Evolutionary conservation across 192 early-diverging fungal genomes (phyloP).

Genomic region (Gryganskiella cystojenkinii): DNA sequence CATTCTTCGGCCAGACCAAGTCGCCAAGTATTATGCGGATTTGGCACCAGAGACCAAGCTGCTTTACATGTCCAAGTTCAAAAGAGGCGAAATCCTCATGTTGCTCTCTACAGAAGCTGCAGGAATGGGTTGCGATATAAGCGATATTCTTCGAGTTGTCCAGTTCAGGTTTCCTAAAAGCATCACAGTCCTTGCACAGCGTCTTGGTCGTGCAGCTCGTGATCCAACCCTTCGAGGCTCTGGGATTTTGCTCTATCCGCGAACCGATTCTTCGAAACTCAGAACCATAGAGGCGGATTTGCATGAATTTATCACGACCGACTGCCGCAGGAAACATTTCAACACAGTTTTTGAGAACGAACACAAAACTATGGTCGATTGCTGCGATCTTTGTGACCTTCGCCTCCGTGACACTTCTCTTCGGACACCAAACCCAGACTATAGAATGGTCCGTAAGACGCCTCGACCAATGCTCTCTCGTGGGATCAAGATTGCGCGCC

Average conservation of each 20-base stretch:
- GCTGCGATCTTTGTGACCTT: not conserved
- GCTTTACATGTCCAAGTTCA: not conserved
- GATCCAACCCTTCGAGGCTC: not conserved
- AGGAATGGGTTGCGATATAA: constrained; percentile 23
- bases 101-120: constrained; percentile 15
- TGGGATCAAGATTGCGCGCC: not conserved
- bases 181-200: constrained; percentile 6
- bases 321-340: constrained; percentile 3
- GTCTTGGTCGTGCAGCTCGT: constrained; percentile 11
- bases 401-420: too few species aligned
- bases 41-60: not conserved
- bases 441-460: not conserved
- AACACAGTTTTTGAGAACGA: not conserved
- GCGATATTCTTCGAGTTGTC: constrained; percentile 6
- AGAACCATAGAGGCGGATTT: not conserved
- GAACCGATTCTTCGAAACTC: not conserved
- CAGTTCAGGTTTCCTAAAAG: constrained; percentile 13
- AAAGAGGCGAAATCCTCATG: not conserved
- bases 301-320: not conserved
- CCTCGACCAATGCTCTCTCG: not conserved
- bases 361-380: not conserved
- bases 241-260: constrained; percentile 5
- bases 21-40: not conserved
- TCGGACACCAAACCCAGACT: not conserved
- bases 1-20: not conserved